A percentile compares a stretch with the other conserved stretches of the same genome.
These are phyloP conservation scores for Middelhovenomyces tepae DNA, from an alignment of 805 yeast genomes.

Conservation along the genomic window DNA sequence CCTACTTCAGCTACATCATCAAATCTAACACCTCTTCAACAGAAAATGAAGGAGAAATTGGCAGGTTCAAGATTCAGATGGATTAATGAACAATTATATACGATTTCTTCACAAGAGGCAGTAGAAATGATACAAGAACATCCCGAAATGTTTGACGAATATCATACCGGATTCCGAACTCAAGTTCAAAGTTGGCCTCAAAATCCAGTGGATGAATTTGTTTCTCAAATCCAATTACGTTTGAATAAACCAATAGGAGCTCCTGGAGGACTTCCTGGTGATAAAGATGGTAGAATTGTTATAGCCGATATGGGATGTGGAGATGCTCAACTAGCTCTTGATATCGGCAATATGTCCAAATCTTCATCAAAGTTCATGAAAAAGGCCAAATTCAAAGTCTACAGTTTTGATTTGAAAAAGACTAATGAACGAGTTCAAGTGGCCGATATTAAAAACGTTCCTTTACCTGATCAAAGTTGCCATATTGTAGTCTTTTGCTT, in stretches of 20 bases:
- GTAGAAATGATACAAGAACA: constrained; percentile 62
- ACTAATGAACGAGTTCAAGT: constrained; percentile 88
- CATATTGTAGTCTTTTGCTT: constrained; percentile 87
- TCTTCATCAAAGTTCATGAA: constrained; percentile 25
- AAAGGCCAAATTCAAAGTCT: constrained; percentile 45
- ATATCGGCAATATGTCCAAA: constrained; percentile 38
- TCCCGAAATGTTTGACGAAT: constrained; percentile 86
- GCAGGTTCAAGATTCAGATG: constrained; percentile 95
- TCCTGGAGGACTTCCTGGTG: constrained; percentile 86
- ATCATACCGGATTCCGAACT: constrained; percentile 89
- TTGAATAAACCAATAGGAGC: constrained; percentile 66
- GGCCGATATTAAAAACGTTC: constrained; percentile 92
- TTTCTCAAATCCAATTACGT: constrained; percentile 49
- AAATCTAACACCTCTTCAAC: constrained; percentile 40
- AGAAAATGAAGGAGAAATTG: constrained; percentile 89
- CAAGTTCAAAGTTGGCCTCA: constrained; percentile 98
- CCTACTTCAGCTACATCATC: constrained; percentile 3
- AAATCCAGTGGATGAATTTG: constrained; percentile 91
- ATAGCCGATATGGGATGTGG: constrained; percentile 99
- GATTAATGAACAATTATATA: constrained; percentile 96
- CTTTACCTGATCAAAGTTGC: constrained; percentile 69
- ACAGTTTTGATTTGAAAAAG: constrained; percentile 85
- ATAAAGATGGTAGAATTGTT: constrained; percentile 49
- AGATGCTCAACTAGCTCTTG: constrained; percentile 78
- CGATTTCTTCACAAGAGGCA: constrained; percentile 73